phyloP scores from a whole-genome alignment of 2,329 filamentous ascomycete species.

The Verticillium dahliae region DNA sequence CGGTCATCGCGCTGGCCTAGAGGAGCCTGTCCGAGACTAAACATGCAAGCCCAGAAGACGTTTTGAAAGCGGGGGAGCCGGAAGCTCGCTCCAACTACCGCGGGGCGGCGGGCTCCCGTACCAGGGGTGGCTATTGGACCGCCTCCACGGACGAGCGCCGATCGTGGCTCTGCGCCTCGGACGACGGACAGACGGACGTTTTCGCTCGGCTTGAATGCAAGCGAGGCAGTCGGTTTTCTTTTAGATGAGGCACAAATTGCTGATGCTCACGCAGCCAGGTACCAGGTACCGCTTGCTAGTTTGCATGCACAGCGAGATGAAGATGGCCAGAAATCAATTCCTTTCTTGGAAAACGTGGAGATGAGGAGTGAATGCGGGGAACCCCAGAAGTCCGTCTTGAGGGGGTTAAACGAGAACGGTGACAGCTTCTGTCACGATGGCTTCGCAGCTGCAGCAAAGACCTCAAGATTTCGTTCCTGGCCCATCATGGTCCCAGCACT shows the following conservation, averaged over 20 bases:
- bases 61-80: not conserved
- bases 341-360: not conserved
- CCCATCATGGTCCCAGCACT: no score
- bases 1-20: not conserved
- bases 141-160: not conserved
- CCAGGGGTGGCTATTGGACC: not conserved
- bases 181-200: not conserved
- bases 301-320: not conserved
- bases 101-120: not conserved
- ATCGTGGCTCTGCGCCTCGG: not conserved
- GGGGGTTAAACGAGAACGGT: not conserved
- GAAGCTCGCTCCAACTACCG: not conserved
- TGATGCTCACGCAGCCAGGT: no score
- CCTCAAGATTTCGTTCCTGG: no score
- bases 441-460: not conserved
- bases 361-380: not conserved
- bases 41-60: not conserved
- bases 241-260: not conserved
- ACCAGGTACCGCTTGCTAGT: not conserved
- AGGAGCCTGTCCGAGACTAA: not conserved
- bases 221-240: not conserved
- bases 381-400: not conserved
- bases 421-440: not conserved
- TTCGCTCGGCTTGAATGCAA: not conserved
- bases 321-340: not conserved